These are phyloP conservation scores for Penicillium angulare DNA, from an alignment of 495 filamentous ascomycete genomes.

Conservation along the genomic window DNA sequence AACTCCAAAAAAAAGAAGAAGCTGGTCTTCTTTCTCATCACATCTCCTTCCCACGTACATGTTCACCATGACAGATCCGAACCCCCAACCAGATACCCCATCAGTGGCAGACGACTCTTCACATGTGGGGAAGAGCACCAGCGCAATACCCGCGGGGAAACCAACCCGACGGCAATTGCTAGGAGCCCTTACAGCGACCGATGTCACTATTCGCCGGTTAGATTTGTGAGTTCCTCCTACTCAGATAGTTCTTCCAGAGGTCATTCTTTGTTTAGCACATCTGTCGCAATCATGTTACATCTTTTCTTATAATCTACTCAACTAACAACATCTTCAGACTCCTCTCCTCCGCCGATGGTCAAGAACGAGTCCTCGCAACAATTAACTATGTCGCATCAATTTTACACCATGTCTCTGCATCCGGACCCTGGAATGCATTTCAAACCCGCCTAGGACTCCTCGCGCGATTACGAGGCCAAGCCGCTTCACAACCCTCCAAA, in stretches of 20 bases:
- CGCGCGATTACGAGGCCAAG: slow-evolving; percentile 29
- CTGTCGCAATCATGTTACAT: neutral
- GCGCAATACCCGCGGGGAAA: slow-evolving; percentile 26
- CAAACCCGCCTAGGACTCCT: slow-evolving; percentile 37
- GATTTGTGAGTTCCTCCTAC: slow-evolving; percentile 42
- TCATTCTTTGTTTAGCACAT: neutral
- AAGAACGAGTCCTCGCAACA: slow-evolving; percentile 37
- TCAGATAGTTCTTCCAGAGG: neutral
- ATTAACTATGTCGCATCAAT: slow-evolving; percentile 40
- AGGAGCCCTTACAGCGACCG: slow-evolving; percentile 31
- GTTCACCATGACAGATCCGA: slow-evolving; percentile 19
- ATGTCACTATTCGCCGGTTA: slow-evolving; percentile 36
- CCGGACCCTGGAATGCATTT: slow-evolving; percentile 36
- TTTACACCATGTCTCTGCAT: slow-evolving; percentile 40
- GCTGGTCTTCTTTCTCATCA: slow-evolving; percentile 11
- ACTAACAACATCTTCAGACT: slow-evolving; percentile 19
- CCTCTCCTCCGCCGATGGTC: slow-evolving; percentile 32
- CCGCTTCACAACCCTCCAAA: slow-evolving; percentile 14
- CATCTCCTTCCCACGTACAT: neutral
- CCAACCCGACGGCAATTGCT: slow-evolving; percentile 26
- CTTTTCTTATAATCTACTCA: neutral
- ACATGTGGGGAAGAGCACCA: slow-evolving; percentile 27
- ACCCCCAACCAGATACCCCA: slow-evolving; percentile 2
- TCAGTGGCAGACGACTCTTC: slow-evolving; percentile 5
- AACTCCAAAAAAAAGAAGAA: neutral